phyloP scores from a whole-genome alignment of 2,329 filamentous ascomycete genomes.

The Orbilia blumenaviensis region DNA sequence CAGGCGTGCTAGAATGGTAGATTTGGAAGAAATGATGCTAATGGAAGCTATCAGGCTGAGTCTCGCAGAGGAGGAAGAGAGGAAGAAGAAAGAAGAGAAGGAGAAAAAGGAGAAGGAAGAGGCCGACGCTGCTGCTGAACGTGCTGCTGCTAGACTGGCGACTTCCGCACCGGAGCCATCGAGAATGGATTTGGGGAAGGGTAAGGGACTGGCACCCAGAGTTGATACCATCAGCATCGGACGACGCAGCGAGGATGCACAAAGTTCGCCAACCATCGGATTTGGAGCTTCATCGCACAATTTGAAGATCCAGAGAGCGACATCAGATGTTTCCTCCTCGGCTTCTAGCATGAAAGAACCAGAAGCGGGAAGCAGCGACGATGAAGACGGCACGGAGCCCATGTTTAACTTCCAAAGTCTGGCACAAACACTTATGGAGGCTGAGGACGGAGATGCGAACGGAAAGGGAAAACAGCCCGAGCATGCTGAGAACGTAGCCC shows the following conservation, averaged over 20 bases:
- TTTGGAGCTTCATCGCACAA: conserved; percentile 30
- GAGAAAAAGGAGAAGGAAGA: conserved; percentile 86
- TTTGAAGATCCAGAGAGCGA: conserved; percentile 47
- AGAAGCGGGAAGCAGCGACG: conserved; percentile 52
- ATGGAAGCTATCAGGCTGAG: conserved; percentile 93
- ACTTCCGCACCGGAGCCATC: conserved; percentile 46
- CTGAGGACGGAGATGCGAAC: conserved; percentile 63
- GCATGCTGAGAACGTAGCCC: conserved; percentile 54
- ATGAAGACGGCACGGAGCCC: conserved; percentile 68
- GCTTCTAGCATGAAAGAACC: conserved; percentile 52
- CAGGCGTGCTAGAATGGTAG: conserved; percentile 75
- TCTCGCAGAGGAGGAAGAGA: conserved; percentile 89
- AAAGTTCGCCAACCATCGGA: conserved; percentile 34
- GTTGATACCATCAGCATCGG: conserved; percentile 26
- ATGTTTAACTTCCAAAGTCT: conserved; percentile 93
- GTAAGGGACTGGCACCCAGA: conserved; percentile 24
- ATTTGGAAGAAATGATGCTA: conserved; percentile 98
- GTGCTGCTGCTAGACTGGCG: conserved; percentile 33
- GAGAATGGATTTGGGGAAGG: conserved; percentile 39
- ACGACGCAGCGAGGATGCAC: conserved; percentile 39
- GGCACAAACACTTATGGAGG: conserved; percentile 80
- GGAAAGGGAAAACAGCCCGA: conserved; percentile 60
- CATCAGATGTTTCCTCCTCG: conserved; percentile 48
- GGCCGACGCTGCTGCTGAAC: conserved; percentile 65
- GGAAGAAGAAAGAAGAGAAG: conserved; percentile 85